Base-by-base conservation (phyloP, 768 basidiomycete species). In the Rhizopogon vinicolor region DNA sequence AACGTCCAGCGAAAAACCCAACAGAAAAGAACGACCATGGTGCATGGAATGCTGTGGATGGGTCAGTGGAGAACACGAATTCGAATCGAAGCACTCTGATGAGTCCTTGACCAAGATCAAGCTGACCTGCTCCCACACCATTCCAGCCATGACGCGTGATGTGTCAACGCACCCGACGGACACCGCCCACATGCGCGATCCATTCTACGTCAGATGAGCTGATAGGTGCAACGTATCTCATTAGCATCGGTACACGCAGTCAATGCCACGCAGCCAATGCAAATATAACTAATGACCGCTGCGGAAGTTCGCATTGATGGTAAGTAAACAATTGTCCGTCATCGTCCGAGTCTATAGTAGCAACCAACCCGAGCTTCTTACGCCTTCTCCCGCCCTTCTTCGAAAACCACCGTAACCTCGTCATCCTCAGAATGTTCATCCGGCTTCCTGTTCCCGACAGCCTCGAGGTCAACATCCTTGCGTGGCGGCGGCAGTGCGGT, bases 391-490 rank as follows among this genome's bases (percentile, higher is more conserved):
- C 65, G 61, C 28, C 56, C 59, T 55, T 69, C 60, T 55, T 70
- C 60, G 56, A 67, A 68, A 29, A 66, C 49, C 18, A 65, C 64
- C 7, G 61, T 60, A 41, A 55, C 45, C 16, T 58, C 59, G 19
- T n/a, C 33, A 35, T 33, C 49, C 43, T 58, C 56, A 41, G 57
- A 29, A 33, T 68, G 62, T 31, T 65, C 60, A 18, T 66, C 61
- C 48, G 53, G 60, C 14, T 63, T 64, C 28, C 60, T 62, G 41
- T 51, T 58, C 7, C 61, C 62, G n/a, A 63, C 57, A 7, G 73
- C 67, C 58, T 79, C 78, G 22, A 77, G 58, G 59, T 81, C 79
- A 56, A 68, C 59, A n/a, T 65, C 62, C 18, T 66, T 68, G 29
- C 63, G 68, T 31, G 65, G 57, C 19, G 71, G 63, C 9, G 61